These are phyloP conservation scores for Hypomyces rosellus DNA, from an alignment of 2,329 filamentous ascomycete species.

Conservation along the genomic window DNA sequence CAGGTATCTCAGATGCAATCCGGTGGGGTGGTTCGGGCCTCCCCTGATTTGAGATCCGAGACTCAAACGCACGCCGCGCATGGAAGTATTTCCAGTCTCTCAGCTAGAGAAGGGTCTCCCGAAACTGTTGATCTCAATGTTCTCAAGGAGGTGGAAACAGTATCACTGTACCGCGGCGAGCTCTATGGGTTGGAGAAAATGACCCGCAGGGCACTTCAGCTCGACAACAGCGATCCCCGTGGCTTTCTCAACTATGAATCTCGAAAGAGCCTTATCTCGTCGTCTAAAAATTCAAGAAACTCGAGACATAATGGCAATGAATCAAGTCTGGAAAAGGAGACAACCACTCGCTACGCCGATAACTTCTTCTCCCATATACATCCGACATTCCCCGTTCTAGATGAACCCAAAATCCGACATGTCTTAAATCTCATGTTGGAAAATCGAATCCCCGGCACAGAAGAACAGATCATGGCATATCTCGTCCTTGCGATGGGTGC, in stretches of 20 bases:
- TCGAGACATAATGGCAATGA: neutral
- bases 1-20: conserved; percentile 4
- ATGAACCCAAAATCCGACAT: neutral
- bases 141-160: conserved; percentile 3
- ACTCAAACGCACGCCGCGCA: neutral
- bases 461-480: neutral
- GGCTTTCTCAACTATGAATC: neutral
- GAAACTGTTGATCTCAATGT: conserved; percentile 4
- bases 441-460: neutral
- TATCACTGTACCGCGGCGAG: conserved; percentile 1
- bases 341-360: neutral
- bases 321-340: neutral
- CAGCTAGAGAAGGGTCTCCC: neutral
- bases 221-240: conserved; percentile 5
- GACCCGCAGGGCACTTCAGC: conserved; percentile 1
- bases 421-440: neutral
- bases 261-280: conserved; percentile 1
- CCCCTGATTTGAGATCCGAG: neutral
- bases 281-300: neutral
- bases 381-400: conserved; percentile 1
- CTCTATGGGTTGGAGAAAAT: conserved; percentile 3
- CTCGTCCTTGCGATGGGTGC: conserved; percentile 1
- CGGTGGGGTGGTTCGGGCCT: neutral
- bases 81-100: neutral
- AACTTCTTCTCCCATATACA: conserved; percentile 2